Conservation (phyloP, 805 yeast genomes). For the Saccharomycopsis microspora region DNA sequence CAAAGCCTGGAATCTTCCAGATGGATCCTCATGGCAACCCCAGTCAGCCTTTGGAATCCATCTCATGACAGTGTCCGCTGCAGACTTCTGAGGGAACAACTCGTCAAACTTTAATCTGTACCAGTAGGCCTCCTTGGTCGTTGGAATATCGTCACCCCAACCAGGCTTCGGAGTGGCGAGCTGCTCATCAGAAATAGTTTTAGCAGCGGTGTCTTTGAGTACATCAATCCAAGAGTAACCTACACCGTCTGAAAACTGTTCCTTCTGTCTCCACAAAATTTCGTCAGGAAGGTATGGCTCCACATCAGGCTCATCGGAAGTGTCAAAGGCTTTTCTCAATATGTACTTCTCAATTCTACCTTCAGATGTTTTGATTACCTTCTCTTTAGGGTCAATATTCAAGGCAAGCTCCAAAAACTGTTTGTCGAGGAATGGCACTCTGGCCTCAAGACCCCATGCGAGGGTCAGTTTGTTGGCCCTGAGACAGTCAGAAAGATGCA, state of each 20-base stretch:
- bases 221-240: constrained; percentile 99
- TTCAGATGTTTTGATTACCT: constrained; percentile 59
- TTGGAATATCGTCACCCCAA: constrained; percentile 94
- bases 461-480: constrained; percentile 99
- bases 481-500: constrained; percentile 92
- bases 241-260: constrained; percentile 98
- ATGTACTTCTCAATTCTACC: constrained; percentile 91
- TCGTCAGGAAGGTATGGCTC: constrained; percentile 92
- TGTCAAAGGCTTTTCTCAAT: constrained; percentile 95
- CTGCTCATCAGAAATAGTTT: constrained; percentile 78
- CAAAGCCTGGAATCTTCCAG: constrained; percentile 90
- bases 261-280: constrained; percentile 99
- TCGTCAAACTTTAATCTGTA: constrained; percentile 95
- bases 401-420: constrained; percentile 82
- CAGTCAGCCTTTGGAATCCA: constrained; percentile 99
- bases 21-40: constrained; percentile 99
- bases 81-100: constrained; percentile 82
- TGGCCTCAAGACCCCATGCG: constrained; percentile 99
- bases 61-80: constrained; percentile 95
- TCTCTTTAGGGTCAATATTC: constrained; percentile 92
- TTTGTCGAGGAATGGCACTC: constrained; percentile 98
- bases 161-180: constrained; percentile 83
- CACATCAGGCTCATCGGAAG: constrained; percentile 63
- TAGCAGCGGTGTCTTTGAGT: constrained; percentile 89
- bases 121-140: constrained; percentile 99